These are phyloP conservation scores for Colletotrichum sansevieriae DNA, from an alignment of 2,329 filamentous ascomycete genomes.

Conservation along the genomic window DNA sequence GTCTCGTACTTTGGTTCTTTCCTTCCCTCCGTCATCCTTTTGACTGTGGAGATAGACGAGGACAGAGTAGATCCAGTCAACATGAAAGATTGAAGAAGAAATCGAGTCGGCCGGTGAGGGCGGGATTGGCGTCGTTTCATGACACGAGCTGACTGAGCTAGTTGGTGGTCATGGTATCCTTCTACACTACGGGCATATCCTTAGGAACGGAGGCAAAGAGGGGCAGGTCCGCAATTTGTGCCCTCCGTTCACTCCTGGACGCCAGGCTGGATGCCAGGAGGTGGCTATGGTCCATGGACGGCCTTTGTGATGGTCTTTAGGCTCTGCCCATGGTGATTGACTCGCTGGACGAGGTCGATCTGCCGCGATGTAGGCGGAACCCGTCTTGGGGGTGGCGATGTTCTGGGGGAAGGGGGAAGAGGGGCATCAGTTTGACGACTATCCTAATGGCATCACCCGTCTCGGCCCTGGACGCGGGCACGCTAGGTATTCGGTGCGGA, in stretches of 20 bases:
- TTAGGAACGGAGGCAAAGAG: background rate
- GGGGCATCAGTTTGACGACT: background rate
- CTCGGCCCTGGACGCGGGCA: background rate
- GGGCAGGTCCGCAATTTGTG: background rate
- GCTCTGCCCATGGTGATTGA: constrained; percentile 18
- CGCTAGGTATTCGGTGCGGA: background rate
- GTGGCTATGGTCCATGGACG: constrained; percentile 29
- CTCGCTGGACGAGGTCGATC: constrained; percentile 27
- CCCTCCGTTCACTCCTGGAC: background rate
- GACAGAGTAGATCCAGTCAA: constrained; percentile 1
- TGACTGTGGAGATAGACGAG: constrained; percentile 10
- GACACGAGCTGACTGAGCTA: constrained; percentile 24
- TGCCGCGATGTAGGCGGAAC: constrained; percentile 20
- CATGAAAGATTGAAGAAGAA: background rate
- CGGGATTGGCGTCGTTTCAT: constrained; percentile 30
- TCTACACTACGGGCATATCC: background rate
- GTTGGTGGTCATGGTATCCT: constrained; percentile 21
- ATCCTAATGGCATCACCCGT: background rate
- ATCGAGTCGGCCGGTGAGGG: constrained; percentile 25
- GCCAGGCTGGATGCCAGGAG: constrained; percentile 28
- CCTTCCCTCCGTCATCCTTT: background rate
- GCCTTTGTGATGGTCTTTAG: background rate
- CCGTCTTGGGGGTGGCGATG: too few species aligned
- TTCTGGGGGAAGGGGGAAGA: background rate
- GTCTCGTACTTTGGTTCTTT: background rate